phyloP scores from a whole-genome alignment of 2,329 filamentous ascomycete genomes.

The Aureobasidium mangrovei region DNA sequence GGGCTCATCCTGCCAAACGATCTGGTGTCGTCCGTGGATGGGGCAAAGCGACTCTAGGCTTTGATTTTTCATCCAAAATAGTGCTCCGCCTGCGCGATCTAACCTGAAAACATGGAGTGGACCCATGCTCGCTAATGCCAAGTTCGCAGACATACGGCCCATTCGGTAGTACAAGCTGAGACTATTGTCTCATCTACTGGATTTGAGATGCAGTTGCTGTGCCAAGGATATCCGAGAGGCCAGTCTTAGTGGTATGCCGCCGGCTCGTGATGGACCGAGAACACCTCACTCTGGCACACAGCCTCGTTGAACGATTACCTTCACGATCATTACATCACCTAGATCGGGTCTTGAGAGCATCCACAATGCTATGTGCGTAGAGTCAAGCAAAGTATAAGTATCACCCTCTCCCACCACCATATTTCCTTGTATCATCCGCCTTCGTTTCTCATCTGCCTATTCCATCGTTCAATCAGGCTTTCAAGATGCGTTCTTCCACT shows the following conservation, averaged over 20 bases:
- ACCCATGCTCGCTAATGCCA: slow-evolving; percentile 2
- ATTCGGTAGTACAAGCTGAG: not conserved
- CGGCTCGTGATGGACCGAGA: not conserved
- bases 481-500: slow-evolving; percentile 14
- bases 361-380: not conserved
- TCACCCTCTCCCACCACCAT: not conserved
- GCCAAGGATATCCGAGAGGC: not conserved
- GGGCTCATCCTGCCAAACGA: not conserved
- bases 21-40: not conserved
- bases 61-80: slow-evolving; percentile 5
- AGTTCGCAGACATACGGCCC: not conserved
- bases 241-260: not conserved
- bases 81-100: not conserved
- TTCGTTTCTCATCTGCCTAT: slow-evolving; percentile 5
- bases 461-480: slow-evolving; percentile 4
- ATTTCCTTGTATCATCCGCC: not conserved
- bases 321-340: not conserved
- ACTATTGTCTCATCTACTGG: slow-evolving; percentile 7
- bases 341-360: not conserved
- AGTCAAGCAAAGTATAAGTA: slow-evolving; percentile 1
- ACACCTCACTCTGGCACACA: not conserved
- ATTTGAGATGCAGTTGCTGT: not conserved
- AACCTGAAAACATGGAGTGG: not conserved
- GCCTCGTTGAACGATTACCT: not conserved
- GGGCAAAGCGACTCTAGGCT: not conserved